Conservation (phyloP, 2,329 filamentous ascomycete genomes). For the Cadophora malorum region DNA sequence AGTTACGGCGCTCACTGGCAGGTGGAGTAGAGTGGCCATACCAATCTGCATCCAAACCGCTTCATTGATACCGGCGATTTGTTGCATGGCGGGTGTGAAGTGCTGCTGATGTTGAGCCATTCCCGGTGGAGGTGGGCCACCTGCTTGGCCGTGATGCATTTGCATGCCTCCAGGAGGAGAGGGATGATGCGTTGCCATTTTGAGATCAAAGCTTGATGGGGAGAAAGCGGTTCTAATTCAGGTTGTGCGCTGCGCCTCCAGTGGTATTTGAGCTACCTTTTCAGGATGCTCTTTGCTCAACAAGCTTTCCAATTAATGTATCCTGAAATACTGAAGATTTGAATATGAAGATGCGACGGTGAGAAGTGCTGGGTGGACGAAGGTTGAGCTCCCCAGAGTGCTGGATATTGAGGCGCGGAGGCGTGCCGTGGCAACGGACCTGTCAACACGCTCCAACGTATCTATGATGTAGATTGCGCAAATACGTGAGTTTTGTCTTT, state of each 20-base stretch:
- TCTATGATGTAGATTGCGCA: slow-evolving; percentile 15
- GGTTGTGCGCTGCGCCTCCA: slow-evolving; percentile 10
- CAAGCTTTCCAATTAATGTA: slow-evolving; percentile 3
- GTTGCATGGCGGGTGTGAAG: slow-evolving; percentile 62
- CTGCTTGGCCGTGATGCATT: slow-evolving; percentile 45
- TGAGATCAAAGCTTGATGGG: background rate
- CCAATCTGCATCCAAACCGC: slow-evolving; percentile 91
- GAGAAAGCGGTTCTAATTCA: background rate
- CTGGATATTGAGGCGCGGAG: slow-evolving; percentile 22
- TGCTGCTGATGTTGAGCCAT: slow-evolving; percentile 40
- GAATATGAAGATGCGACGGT: background rate
- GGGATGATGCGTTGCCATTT: slow-evolving; percentile 46
- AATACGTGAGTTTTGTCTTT: background rate
- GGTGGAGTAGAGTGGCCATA: slow-evolving; percentile 53
- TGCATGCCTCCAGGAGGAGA: slow-evolving; percentile 63
- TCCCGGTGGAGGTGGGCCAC: slow-evolving; percentile 41
- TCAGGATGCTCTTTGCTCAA: background rate
- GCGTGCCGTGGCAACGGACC: slow-evolving; percentile 2
- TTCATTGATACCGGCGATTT: slow-evolving; percentile 82
- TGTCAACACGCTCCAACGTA: slow-evolving; percentile 7
- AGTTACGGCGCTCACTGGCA: background rate
- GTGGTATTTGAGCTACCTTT: background rate
- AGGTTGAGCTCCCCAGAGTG: slow-evolving; percentile 5
- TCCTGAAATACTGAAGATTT: background rate
- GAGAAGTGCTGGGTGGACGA: background rate